Evolutionary conservation across 2,329 filamentous ascomycete species (phyloP), one percentile per base, ranked within the genome.

Genomic region (Colletotrichum sp.): DNA sequence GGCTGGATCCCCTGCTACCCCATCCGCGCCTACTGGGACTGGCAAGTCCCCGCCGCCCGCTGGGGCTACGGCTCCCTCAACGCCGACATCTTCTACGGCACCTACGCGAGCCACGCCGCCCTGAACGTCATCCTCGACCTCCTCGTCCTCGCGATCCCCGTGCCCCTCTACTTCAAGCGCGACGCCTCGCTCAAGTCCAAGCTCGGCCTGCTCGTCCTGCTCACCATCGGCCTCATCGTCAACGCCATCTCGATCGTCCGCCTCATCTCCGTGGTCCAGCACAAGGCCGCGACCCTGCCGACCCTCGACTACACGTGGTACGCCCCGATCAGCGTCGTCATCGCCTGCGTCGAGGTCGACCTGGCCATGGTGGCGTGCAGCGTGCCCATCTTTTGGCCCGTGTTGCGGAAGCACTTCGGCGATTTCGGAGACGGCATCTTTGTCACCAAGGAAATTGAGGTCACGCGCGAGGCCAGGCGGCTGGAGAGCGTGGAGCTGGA

Each of bases 331-430:
- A 75, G 68, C 43, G 74, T 80, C 58, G 77, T 80, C 57, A 73
- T 80, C 48, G 75, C 78, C 6, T 72, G 55, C 24, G 58, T 79
- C n/a, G 79, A 80, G 52, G 71, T 78, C 72, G 74, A 76, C 24
- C 48, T 75, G n/a, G 74, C 74, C 71, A 75, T 63, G 66, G 87
- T 86, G 8, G 82, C 82, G 2, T 90, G 89, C 75, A 92, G 90
- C 77, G 93, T 91, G 55, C 96, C 96, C 91, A 98, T 98, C 71
- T 94, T 93, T 75, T 95, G 90, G 4, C 97, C 97, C 0, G 96
- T 98, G 18, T n/a, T 76, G 32, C 48, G 52, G 5, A 32, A 30
- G 2, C 43, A 52, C 1, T 52, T 52, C 12, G 43, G 43, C 0
- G 43, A 52, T 52, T 76, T 76, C 36, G 61, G 61, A 3, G 61